A percentile compares a stretch with the other conserved stretches of the same genome.
phyloP scores from a whole-genome alignment of 352 stramenopile genomes.

The Phytophthora tentaculata region DNA sequence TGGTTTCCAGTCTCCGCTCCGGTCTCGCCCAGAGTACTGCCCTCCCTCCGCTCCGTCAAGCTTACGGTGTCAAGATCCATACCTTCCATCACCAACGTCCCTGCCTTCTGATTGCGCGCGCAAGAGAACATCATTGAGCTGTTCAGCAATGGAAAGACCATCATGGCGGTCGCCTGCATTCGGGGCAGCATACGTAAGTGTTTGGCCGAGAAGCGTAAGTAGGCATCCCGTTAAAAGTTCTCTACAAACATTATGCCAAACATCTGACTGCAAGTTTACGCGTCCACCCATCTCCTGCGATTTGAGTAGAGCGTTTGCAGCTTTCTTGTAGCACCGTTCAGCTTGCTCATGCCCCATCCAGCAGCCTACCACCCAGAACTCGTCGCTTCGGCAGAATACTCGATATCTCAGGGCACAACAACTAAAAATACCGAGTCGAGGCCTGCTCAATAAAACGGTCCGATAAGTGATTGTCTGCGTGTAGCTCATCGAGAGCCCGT shows the following conservation, averaged over 20 bases:
- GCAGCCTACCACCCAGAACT: neutral
- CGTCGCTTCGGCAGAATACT: conserved; percentile 8
- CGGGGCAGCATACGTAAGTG: neutral
- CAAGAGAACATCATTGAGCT: conserved; percentile 6
- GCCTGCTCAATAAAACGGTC: conserved; percentile 8
- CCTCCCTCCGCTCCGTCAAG: too few relatives aligned
- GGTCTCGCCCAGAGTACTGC: too few relatives aligned
- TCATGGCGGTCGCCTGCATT: conserved; percentile 6
- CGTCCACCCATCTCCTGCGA: conserved; percentile 3
- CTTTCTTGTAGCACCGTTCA: neutral
- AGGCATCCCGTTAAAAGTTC: conserved; percentile 3
- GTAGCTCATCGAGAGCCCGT: conserved; percentile 1
- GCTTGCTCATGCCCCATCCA: conserved; percentile 12
- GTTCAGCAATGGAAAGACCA: conserved; percentile 6
- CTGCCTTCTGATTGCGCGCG: neutral
- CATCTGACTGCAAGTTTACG: conserved; percentile 10
- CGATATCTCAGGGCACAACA: conserved; percentile 3
- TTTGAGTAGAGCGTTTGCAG: neutral
- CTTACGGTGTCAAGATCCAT: too few relatives aligned
- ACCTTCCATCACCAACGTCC: too few relatives aligned
- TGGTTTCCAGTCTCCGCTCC: too few relatives aligned
- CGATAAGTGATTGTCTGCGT: neutral
- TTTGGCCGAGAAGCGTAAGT: conserved; percentile 5
- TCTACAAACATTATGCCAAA: conserved; percentile 10
- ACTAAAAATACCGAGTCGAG: neutral